These are phyloP conservation scores for Salix dunnii DNA, from an alignment of 345 rosid species.

Conservation along the genomic window DNA sequence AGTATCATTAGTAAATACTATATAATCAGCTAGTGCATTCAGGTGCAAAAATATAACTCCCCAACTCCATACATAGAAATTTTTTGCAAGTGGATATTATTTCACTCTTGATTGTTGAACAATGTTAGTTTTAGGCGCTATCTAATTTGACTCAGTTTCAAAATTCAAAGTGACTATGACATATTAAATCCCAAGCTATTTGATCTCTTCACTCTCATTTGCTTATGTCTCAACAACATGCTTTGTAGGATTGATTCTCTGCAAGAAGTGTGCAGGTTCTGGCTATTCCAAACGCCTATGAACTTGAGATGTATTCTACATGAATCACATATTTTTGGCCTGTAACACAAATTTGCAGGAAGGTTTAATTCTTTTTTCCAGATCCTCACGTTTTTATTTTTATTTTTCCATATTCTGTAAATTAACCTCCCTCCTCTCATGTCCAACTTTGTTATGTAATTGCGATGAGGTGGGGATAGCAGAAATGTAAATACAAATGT, in stretches of 20 bases:
- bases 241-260: constrained; percentile 52
- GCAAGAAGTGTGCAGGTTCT: constrained; percentile 75
- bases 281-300: constrained; percentile 64
- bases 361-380: constrained; percentile 17
- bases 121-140: neutral
- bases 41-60: neutral
- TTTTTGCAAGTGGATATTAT: too few relatives aligned
- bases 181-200: neutral
- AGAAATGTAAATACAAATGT: constrained; percentile 22
- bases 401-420: neutral
- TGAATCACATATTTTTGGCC: constrained; percentile 12
- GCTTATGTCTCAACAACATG: neutral
- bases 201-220: neutral
- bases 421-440: neutral
- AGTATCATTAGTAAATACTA: neutral
- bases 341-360: constrained; percentile 3
- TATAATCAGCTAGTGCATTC: neutral
- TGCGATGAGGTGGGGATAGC: constrained; percentile 2
- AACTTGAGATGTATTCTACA: constrained; percentile 13
- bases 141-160: neutral
- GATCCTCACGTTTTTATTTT: neutral
- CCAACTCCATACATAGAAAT: neutral
- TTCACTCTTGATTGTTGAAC: neutral
- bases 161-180: neutral
- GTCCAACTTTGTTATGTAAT: constrained; percentile 4